Evolutionary conservation across 257 asterid genomes (phyloP).

Genomic region (Primulina huaijiensis): DNA sequence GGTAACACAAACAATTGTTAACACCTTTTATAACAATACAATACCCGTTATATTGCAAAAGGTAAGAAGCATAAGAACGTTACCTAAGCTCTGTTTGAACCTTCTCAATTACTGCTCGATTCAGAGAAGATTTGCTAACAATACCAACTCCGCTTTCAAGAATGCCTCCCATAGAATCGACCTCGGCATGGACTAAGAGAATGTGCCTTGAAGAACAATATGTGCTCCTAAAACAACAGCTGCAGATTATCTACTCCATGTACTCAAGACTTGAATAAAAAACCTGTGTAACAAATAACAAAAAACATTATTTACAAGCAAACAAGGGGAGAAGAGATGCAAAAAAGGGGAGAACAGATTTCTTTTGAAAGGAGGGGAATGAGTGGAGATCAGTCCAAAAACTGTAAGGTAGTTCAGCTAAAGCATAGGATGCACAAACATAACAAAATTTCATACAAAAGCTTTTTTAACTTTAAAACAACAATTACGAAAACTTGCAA

Average conservation of each 20-base stretch:
- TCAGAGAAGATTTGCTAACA: slow-evolving; percentile 64
- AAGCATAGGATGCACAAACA: not conserved
- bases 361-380: not conserved
- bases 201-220: slow-evolving; percentile 65
- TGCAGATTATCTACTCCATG: slow-evolving; percentile 30
- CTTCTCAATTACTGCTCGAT: slow-evolving; percentile 57
- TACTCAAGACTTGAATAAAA: slow-evolving; percentile 13
- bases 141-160: slow-evolving; percentile 76
- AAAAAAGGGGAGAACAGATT: slow-evolving; percentile 14
- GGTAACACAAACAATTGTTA: slow-evolving; percentile 29
- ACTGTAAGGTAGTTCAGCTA: not conserved
- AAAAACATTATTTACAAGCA: slow-evolving; percentile 8
- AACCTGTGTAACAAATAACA: slow-evolving; percentile 22
- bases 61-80: slow-evolving; percentile 29
- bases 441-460: not conserved
- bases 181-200: slow-evolving; percentile 79
- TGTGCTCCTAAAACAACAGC: slow-evolving; percentile 54
- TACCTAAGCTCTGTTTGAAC: slow-evolving; percentile 88
- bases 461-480: not conserved
- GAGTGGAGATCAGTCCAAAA: not conserved
- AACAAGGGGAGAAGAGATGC: slow-evolving; percentile 4
- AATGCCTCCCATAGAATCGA: slow-evolving; percentile 92
- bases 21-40: slow-evolving; percentile 9
- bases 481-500: not conserved
- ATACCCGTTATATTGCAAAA: slow-evolving; percentile 18